Conservation (phyloP, 106 monocot genomes). For the Dioscorea zingiberensis region DNA sequence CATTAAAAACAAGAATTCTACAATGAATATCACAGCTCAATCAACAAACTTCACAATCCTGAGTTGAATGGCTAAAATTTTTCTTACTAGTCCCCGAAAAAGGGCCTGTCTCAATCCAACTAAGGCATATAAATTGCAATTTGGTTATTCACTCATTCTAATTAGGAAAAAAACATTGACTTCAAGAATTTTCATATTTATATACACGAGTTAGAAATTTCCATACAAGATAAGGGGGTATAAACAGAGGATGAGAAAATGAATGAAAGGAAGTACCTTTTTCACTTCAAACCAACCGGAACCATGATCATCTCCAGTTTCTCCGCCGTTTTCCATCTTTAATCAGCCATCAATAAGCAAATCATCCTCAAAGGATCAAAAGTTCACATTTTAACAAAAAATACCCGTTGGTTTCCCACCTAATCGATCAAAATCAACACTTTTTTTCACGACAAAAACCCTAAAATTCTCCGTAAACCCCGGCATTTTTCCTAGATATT, state of each 20-base stretch:
- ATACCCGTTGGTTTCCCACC: too few relatives aligned
- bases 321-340: slow-evolving; percentile 41
- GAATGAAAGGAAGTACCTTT: slow-evolving; percentile 35
- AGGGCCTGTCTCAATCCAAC: too few relatives aligned
- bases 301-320: slow-evolving; percentile 49
- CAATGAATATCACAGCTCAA: background rate
- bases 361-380: background rate
- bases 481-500: too few relatives aligned
- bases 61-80: background rate
- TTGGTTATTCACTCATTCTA: too few relatives aligned
- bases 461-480: too few relatives aligned
- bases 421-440: too few relatives aligned
- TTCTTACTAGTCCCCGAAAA: too few relatives aligned
- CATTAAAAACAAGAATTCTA: background rate
- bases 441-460: too few relatives aligned
- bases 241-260: background rate
- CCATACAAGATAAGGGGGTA: background rate
- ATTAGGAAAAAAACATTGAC: background rate
- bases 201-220: too few relatives aligned
- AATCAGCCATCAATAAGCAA: background rate
- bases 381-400: background rate
- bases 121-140: too few relatives aligned
- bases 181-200: background rate
- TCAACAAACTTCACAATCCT: background rate
- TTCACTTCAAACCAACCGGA: slow-evolving; percentile 89